Percentiles rank a stretch among this genome's conserved stretches.
These are phyloP conservation scores for Solanum peruvianum DNA, from an alignment of 257 asterid genomes.

Conservation along the genomic window DNA sequence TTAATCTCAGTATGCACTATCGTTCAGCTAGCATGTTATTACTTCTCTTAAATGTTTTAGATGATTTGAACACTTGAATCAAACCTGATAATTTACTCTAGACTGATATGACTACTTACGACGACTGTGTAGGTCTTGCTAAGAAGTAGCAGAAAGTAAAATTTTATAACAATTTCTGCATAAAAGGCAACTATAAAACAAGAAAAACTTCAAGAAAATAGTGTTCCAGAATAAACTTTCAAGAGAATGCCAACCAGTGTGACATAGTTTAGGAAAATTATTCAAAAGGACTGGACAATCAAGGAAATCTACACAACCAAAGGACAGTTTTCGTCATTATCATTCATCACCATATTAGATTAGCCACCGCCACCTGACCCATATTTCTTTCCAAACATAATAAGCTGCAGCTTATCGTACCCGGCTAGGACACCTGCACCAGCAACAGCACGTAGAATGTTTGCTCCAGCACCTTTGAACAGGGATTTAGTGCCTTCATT, in stretches of 20 bases:
- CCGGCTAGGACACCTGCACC: conserved; percentile 84
- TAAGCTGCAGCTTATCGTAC: conserved; percentile 62
- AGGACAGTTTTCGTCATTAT: conserved; percentile 18
- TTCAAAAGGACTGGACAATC: not conserved
- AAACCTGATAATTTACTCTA: not conserved
- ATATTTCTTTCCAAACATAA: conserved; percentile 52
- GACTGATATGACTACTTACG: not conserved
- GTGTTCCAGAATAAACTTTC: not conserved
- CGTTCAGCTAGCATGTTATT: not conserved
- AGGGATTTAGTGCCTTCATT: conserved; percentile 60
- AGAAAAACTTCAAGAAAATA: not conserved
- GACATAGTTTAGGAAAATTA: not conserved
- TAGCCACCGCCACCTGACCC: conserved; percentile 59
- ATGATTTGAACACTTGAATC: not conserved
- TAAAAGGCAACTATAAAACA: not conserved
- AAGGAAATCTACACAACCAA: not conserved
- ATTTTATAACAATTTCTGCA: not conserved
- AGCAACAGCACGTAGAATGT: conserved; percentile 66
- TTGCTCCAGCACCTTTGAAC: conserved; percentile 81
- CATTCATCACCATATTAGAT: conserved; percentile 9
- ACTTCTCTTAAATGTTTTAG: not conserved
- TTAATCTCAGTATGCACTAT: not conserved
- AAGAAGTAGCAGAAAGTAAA: not conserved
- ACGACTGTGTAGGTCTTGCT: not conserved
- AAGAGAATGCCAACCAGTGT: not conserved